Conservation (phyloP, 2,329 filamentous ascomycete genomes). For the Aureobasidium mangrovei region DNA sequence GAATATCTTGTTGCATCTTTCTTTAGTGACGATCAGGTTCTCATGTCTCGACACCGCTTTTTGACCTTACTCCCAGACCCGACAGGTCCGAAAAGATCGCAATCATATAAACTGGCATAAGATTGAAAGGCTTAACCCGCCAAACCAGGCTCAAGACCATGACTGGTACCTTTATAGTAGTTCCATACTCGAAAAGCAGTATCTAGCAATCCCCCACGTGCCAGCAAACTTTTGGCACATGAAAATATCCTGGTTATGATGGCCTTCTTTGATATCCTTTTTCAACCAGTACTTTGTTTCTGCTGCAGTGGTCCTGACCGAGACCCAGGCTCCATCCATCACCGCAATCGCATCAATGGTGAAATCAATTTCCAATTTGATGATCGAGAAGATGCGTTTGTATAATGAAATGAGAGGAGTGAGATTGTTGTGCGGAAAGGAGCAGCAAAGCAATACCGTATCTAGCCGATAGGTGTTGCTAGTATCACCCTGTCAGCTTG, state of each 20-base stretch:
- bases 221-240: not conserved
- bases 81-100: too few species aligned
- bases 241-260: conserved; percentile 2
- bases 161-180: not conserved
- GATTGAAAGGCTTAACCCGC: too few species aligned
- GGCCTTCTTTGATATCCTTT: not conserved
- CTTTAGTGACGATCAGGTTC: too few species aligned
- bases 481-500: too few species aligned
- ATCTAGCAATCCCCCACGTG: not conserved
- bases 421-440: not conserved
- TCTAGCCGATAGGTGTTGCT: not conserved
- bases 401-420: not conserved
- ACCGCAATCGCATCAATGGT: not conserved
- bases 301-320: not conserved
- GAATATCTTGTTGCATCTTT: too few species aligned
- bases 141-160: not conserved
- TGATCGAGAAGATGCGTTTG: not conserved
- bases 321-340: not conserved
- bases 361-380: not conserved
- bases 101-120: too few species aligned
- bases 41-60: too few species aligned
- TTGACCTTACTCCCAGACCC: too few species aligned
- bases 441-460: not conserved
- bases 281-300: not conserved
- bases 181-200: conserved; percentile 2